These are phyloP conservation scores for Salvia splendens DNA, from an alignment of 257 asterid species.

Conservation along the genomic window DNA sequence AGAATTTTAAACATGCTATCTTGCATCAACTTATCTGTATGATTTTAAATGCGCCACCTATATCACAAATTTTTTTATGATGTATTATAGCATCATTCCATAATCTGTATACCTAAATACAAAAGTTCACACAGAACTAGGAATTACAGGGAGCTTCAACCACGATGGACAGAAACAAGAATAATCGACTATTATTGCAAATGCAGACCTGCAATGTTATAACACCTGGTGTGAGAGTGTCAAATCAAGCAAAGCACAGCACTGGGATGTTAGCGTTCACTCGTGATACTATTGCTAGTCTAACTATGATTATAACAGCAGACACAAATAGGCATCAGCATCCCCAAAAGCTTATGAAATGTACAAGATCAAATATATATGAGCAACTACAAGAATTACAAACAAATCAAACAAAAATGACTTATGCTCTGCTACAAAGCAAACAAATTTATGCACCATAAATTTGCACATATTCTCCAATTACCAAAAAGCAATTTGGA, in stretches of 20 bases:
- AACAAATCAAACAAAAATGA: not conserved
- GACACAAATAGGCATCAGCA: not conserved
- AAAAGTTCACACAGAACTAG: not conserved
- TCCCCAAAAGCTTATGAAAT: not conserved
- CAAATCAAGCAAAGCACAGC: not conserved
- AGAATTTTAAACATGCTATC: constrained; percentile 3
- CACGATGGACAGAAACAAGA: not conserved
- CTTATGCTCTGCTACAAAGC: no score
- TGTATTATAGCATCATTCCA: no score
- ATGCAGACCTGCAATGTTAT: not conserved
- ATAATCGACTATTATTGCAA: not conserved
- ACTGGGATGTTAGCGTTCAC: constrained; percentile 4
- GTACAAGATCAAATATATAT: not conserved
- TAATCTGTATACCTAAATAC: no score
- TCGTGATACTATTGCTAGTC: not conserved
- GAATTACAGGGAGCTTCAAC: not conserved
- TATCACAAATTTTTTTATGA: not conserved
- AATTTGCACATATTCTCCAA: no score
- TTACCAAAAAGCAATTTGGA: no score
- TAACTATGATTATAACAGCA: not conserved
- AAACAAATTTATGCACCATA: no score
- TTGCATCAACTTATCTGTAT: not conserved
- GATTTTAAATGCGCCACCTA: not conserved
- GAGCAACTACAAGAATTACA: not conserved
- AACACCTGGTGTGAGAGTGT: not conserved